A percentile compares a stretch with the other conserved stretches of the same genome.
phyloP scores from a whole-genome alignment of 2,329 filamentous ascomycete species.

The Penicillium verrucosum region DNA sequence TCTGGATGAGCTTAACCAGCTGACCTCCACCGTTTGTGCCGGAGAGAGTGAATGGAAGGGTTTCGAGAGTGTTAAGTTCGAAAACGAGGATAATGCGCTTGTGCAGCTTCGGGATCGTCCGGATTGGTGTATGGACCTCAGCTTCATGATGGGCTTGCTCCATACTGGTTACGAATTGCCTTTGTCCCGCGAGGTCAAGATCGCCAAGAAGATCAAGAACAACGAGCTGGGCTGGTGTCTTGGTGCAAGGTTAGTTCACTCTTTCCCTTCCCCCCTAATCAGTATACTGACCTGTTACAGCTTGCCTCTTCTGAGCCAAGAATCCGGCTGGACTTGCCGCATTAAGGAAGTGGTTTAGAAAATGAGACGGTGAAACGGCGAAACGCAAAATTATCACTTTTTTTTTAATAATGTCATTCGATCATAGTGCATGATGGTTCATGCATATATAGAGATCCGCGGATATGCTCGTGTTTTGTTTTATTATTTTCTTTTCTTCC shows the following conservation, averaged over 20 bases:
- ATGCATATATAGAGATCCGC: constrained; percentile 31
- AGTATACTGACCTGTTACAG: constrained; percentile 48
- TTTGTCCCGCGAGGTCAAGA: constrained; percentile 90
- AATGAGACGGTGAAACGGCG: constrained; percentile 10
- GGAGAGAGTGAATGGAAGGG: constrained; percentile 75
- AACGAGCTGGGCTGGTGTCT: constrained; percentile 98
- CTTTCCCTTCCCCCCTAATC: background rate
- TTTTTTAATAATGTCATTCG: constrained; percentile 22
- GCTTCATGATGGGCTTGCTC: constrained; percentile 89
- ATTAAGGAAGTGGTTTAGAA: constrained; percentile 67
- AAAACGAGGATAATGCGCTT: constrained; percentile 70
- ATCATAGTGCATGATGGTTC: constrained; percentile 24
- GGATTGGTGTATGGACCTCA: constrained; percentile 91
- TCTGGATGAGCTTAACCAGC: constrained; percentile 79
- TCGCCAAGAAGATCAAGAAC: constrained; percentile 97
- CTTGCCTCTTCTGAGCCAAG: constrained; percentile 75
- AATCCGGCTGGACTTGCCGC: constrained; percentile 87
- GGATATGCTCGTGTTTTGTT: constrained; percentile 21
- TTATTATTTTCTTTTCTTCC: constrained; percentile 12
- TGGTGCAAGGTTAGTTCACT: constrained; percentile 75
- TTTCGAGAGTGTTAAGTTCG: constrained; percentile 71
- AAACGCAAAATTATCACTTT: constrained; percentile 15
- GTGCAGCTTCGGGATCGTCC: constrained; percentile 77
- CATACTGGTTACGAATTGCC: constrained; percentile 99
- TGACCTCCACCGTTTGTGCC: constrained; percentile 79